phyloP scores from a whole-genome alignment of 805 yeast genomes.

The Metschnikowia peoriensis region DNA sequence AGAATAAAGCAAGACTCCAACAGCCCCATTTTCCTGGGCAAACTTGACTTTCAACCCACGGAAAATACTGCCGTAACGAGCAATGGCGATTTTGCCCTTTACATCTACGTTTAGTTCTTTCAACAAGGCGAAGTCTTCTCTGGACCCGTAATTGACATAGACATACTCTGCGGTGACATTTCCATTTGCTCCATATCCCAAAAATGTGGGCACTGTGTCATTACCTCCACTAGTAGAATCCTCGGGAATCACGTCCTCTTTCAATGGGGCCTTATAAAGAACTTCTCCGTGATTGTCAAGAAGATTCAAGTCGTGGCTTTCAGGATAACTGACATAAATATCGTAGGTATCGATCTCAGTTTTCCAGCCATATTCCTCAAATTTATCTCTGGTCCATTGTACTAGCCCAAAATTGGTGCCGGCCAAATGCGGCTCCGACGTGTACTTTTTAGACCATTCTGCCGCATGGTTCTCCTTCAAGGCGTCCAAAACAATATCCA shows the following conservation, averaged over 20 bases:
- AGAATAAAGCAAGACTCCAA: constrained; percentile 60
- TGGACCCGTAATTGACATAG: constrained; percentile 59
- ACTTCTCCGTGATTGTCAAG: constrained; percentile 31
- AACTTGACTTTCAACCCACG: constrained; percentile 58
- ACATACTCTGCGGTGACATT: constrained; percentile 54
- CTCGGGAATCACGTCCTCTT: constrained; percentile 46
- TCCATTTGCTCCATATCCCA: constrained; percentile 66
- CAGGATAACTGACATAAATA: constrained; percentile 53
- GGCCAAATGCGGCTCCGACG: constrained; percentile 51
- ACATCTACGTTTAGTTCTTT: constrained; percentile 40
- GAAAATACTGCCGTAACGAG: constrained; percentile 50
- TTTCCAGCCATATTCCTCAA: constrained; percentile 54
- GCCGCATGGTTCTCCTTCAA: constrained; percentile 42
- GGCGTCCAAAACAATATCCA: constrained; percentile 24
- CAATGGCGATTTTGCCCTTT: constrained; percentile 56
- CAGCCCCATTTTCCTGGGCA: constrained; percentile 62
- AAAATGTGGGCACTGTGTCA: constrained; percentile 55
- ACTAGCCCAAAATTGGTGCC: constrained; percentile 46
- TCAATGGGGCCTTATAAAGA: constrained; percentile 47
- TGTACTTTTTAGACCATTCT: constrained; percentile 53
- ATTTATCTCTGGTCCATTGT: constrained; percentile 58
- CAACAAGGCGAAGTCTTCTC: constrained; percentile 51
- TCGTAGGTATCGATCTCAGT: constrained; percentile 54
- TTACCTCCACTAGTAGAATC: constrained; percentile 40
- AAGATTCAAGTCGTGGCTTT: constrained; percentile 45